Conservation (phyloP, 208 protist species). For the Trypanosoma cruzi region DNA sequence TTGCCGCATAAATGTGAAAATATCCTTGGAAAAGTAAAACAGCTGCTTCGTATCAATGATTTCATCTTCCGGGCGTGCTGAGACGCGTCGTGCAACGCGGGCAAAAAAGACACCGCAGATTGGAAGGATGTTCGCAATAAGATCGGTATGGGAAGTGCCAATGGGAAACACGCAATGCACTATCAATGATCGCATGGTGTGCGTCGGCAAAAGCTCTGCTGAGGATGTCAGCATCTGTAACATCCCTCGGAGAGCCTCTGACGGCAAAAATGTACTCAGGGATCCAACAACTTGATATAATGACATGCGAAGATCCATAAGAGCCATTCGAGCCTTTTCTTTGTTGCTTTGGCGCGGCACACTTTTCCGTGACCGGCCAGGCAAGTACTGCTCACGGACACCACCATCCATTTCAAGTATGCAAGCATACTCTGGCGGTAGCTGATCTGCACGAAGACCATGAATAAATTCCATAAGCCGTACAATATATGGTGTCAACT, state of each 20-base stretch:
- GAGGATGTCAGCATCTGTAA: constrained; percentile 33
- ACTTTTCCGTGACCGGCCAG: constrained; percentile 43
- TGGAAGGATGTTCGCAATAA: constrained; percentile 43
- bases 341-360: constrained; percentile 15
- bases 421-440: constrained; percentile 42
- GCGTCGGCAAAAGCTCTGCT: constrained; percentile 28
- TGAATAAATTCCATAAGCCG: constrained; percentile 57
- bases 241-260: constrained; percentile 40
- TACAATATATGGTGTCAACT: constrained; percentile 39
- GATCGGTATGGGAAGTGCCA: constrained; percentile 35
- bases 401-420: constrained; percentile 44
- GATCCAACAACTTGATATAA: constrained; percentile 73
- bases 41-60: constrained; percentile 61
- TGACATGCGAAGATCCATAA: constrained; percentile 55
- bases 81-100: constrained; percentile 5
- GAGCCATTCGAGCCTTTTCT: constrained; percentile 30
- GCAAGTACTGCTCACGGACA: constrained; percentile 51
- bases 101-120: constrained; percentile 45
- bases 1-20: constrained; percentile 50
- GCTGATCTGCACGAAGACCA: constrained; percentile 36
- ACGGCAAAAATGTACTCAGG: constrained; percentile 51
- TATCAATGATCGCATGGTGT: constrained; percentile 49
- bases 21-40: constrained; percentile 68
- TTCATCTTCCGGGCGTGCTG: constrained; percentile 40
- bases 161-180: constrained; percentile 62